These are phyloP conservation scores for Oryza coarctata DNA, from an alignment of 176 grass and related monocot genomes.

Conservation along the genomic window DNA sequence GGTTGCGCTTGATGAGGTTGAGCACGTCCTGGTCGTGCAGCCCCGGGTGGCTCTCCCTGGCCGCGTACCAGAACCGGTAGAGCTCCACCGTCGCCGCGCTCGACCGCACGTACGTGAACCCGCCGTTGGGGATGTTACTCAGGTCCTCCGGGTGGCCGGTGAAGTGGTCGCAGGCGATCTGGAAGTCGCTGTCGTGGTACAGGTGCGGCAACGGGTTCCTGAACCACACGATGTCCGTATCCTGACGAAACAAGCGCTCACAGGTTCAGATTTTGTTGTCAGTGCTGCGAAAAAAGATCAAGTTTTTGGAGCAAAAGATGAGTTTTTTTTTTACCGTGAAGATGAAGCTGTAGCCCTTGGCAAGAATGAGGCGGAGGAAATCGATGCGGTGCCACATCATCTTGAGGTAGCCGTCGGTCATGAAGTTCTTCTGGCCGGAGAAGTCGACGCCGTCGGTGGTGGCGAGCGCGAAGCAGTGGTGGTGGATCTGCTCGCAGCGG, in stretches of 20 bases:
- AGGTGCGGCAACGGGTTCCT: constrained; percentile 58
- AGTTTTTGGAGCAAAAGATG: no score
- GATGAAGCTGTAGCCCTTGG: constrained; percentile 80
- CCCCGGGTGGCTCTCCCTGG: constrained; percentile 30
- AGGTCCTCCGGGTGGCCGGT: constrained; percentile 48
- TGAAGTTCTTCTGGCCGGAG: constrained; percentile 58
- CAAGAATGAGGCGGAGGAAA: constrained; percentile 55
- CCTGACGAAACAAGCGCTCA: constrained; percentile 28
- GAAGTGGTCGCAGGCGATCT: constrained; percentile 68
- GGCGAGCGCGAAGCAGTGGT: constrained; percentile 52
- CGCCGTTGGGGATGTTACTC: constrained; percentile 52
- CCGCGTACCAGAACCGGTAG: constrained; percentile 49
- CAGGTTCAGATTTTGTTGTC: not conserved
- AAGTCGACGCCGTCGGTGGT: constrained; percentile 55
- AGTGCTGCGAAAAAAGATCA: no score
- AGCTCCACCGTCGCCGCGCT: constrained; percentile 44
- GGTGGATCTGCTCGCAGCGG: constrained; percentile 54
- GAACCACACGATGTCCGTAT: constrained; percentile 73
- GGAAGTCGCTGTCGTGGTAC: constrained; percentile 40
- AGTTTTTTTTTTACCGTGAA: constrained; percentile 45
- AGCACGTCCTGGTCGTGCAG: constrained; percentile 64
- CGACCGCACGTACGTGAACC: constrained; percentile 53
- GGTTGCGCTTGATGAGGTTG: constrained; percentile 53
- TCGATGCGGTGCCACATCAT: constrained; percentile 69
- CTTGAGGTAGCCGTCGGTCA: constrained; percentile 60